Base-by-base conservation (phyloP, 2,329 filamentous ascomycete species). In the Lachnellula willkommii region DNA sequence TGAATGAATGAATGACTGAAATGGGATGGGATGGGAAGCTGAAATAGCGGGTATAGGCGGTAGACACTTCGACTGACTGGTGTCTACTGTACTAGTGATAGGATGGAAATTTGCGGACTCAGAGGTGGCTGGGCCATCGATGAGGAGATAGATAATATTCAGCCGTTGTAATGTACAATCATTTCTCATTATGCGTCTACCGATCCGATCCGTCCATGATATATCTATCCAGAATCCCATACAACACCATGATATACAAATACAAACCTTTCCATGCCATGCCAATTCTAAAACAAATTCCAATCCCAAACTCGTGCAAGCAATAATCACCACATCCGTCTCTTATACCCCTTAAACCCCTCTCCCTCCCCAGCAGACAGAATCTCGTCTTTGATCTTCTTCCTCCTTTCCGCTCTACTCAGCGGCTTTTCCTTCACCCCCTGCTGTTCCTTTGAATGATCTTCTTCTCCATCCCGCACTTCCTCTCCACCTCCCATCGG, bases 371-470 rank as follows among this genome's bases (percentile, higher is more conserved):
- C 58, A 17, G 60, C 62, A 15, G 60, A 60, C 37, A 69, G 40
- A 17, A 85, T 77, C 63, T 84, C 81, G 59, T 81, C 77, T 66
- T 81, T 83, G 65, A 84, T 85, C 61, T 76, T 72, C 66, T 74
- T 74, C 63, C 83, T 74, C 63, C 83, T 76, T 69, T 65, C 65
- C 20, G 66, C 66, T 52, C 58, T 52, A 58, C 65, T 68, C 32
- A 66, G 17, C 6, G 57, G 58, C 28, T 64, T 63, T 47, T 59
- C 58, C 42, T 60, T 40, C 5, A 37, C 14, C 37, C 57, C 47
- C 1, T 26, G 24, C 24, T 50, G 11, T 26, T 48, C 35, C 48
- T 35, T 36, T 20, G 39, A 24, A 12, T 17, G n/a, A 26, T 40
- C 5, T 67, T 47, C 79, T 71, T 37, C 79, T 5, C 73, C 74